Evolutionary conservation across 495 filamentous ascomycete species (phyloP).

Genomic region (Annulohypoxylon bovei): DNA sequence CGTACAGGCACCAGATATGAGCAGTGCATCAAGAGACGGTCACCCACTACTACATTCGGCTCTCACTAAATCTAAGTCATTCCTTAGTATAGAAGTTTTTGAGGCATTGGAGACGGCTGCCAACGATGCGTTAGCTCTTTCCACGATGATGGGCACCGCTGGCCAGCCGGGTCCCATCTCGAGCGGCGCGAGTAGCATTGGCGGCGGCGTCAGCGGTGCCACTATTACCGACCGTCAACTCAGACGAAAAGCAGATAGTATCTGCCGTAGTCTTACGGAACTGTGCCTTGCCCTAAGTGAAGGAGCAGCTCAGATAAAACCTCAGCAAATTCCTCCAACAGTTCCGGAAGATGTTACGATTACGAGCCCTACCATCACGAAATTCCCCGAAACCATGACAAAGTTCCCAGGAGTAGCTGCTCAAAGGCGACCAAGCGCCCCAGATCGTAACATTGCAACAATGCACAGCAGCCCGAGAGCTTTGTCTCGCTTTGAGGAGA

Average conservation of each 20-base stretch:
- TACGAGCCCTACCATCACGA: conserved; percentile 51
- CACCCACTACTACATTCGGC: conserved; percentile 86
- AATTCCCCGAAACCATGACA: conserved; percentile 30
- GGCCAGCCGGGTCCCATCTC: conserved; percentile 69
- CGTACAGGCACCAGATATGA: conserved; percentile 46
- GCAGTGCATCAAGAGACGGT: conserved; percentile 54
- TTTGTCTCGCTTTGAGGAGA: conserved; percentile 76
- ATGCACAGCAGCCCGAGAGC: conserved; percentile 67
- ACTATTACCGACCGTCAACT: conserved; percentile 81
- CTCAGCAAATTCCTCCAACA: conserved; percentile 46
- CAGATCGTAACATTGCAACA: conserved; percentile 41
- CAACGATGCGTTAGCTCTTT: conserved; percentile 79
- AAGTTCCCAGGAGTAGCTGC: conserved; percentile 35
- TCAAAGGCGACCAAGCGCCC: conserved; percentile 49
- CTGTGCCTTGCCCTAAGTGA: conserved; percentile 87
- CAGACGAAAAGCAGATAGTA: conserved; percentile 87
- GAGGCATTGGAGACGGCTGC: conserved; percentile 83
- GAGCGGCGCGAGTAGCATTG: conserved; percentile 69
- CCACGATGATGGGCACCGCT: conserved; percentile 73
- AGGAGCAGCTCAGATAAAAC: conserved; percentile 49
- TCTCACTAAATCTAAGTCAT: conserved; percentile 74
- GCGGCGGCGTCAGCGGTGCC: conserved; percentile 65
- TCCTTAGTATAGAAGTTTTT: conserved; percentile 77
- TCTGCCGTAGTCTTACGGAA: conserved; percentile 93
- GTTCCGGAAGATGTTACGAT: conserved; percentile 42